Base-by-base conservation (phyloP, 1,284 basidiomycete species). In the Microbotryomycetes sp. region DNA sequence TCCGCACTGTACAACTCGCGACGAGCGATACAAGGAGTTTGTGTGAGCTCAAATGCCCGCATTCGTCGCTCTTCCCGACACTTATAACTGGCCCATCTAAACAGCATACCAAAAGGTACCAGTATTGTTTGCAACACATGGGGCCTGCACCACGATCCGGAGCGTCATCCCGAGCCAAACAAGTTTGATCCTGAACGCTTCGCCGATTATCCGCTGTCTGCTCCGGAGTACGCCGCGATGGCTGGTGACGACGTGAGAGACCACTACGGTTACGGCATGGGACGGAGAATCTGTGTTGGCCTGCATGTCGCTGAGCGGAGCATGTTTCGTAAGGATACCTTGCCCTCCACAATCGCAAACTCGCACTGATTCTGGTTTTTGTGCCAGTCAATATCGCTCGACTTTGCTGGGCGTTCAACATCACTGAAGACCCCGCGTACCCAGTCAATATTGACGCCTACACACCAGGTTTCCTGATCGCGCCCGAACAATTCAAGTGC, bases 161-260 rank as follows among this genome's bases (percentile, higher is more conserved):
- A 52, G 13, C 51, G 45, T 28, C 61, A 53, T 41, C 62, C 62
- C 11, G 59, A 64, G 11, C 62, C 62, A 5, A 54, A 64, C 31
- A 9, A 28, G 3, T 61, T 64, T 55, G 41, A 50, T 9, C 62
- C 62, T 1, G 62, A 64, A 46, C 45, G 62, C 9, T 61, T 57
- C 52, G 24, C 47, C n/a, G 55, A 60, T 18, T 45, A 15, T 5
- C 45, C 51, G 5, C 26, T 60, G 0, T 60, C 59, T 5, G 52
- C 31, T 9, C 46, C 55, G 6, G 23, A 51, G 13, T 64, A 64
- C 35, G 58, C 62, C 7, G 58, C 59, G 24, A 60, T 53, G 52
- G 29, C 24, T 13, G 62, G 62, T 0, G 48, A 61, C 41, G 59
- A 60, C 15, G 41, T 28, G 1, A 27, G 59, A 5, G 59, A 60